Percentiles rank a stretch among this genome's conserved stretches.
These are phyloP conservation scores for Penicillium pulvis DNA, from an alignment of 495 filamentous ascomycete species.

Conservation along the genomic window DNA sequence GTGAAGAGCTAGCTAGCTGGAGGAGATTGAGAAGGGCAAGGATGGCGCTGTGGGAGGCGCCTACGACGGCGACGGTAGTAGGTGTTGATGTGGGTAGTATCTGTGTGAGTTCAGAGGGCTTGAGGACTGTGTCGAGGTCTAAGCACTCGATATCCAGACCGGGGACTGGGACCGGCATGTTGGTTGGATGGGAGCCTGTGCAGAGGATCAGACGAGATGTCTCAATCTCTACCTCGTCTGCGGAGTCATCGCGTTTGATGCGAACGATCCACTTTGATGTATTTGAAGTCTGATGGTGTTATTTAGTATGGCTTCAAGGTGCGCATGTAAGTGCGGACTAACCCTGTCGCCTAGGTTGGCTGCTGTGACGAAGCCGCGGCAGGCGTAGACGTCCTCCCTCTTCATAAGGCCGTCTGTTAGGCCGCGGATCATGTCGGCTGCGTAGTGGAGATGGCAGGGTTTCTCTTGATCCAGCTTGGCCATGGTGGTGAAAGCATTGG, in stretches of 20 bases:
- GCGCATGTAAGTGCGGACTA: neutral
- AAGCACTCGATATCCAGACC: constrained; percentile 38
- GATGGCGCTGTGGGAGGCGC: constrained; percentile 63
- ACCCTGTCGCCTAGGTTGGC: constrained; percentile 39
- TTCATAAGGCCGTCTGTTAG: constrained; percentile 52
- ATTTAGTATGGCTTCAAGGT: constrained; percentile 10
- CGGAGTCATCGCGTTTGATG: constrained; percentile 32
- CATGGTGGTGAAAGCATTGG: constrained; percentile 55
- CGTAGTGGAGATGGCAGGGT: constrained; percentile 54
- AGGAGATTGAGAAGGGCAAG: constrained; percentile 62
- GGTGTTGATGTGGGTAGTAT: constrained; percentile 38
- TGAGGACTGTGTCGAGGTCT: constrained; percentile 57
- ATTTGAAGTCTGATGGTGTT: constrained; percentile 12
- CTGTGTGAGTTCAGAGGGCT: constrained; percentile 51
- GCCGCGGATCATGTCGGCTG: constrained; percentile 54
- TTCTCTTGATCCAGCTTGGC: constrained; percentile 55
- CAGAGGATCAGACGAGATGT: constrained; percentile 55
- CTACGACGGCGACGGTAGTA: constrained; percentile 55
- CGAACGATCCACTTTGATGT: constrained; percentile 47
- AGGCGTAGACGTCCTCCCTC: constrained; percentile 45
- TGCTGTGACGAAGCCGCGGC: constrained; percentile 43
- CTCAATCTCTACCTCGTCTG: constrained; percentile 35
- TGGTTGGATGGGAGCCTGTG: constrained; percentile 57
- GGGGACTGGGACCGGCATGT: constrained; percentile 40
- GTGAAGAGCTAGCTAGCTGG: constrained; percentile 48